Evolutionary conservation across 345 rosid species (phyloP), one percentile per base, ranked within the genome.

Genomic region (Lepidium aucheri): DNA sequence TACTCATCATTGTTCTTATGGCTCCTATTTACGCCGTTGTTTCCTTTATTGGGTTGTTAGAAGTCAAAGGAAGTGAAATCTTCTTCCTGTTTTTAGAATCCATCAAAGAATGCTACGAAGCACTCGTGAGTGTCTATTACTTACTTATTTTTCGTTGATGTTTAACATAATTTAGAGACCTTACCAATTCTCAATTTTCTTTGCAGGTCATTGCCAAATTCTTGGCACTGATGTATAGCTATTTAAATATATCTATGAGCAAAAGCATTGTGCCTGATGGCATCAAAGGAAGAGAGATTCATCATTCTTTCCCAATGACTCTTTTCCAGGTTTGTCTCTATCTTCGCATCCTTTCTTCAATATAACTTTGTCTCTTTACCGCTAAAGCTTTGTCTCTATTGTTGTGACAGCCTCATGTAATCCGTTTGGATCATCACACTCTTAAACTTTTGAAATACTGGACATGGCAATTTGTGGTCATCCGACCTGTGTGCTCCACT

Each of bases 391-490:
- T 54, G 64, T 33, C 6, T 62, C 17, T 33, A 6, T 58, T 47
- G 44, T 61, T 28, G 3, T 63, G 80, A 76, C 85, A 94, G 99
- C 95, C 95, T 65, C 87, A 12, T 50, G 88, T 87, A 34, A 88
- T 83, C 36, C 84, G 78, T 67, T 70, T 94, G 67, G 80, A 94
- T 79, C 96, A 82, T 44, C 87, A 11, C 5, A 86, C 84, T 26
- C 70, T 94, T 13, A 88, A 60, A 78, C 97, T 83, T 52, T 81
- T 94, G 58, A 94, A 90, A 73, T 72, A 84, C 43, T 94, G 99
- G 97, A 94, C 99, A 49, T 94, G 97, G 99, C 99, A 94, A 53
- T 94, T 90, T 66, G 97, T 90, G 2, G 60, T 84, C 62, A 82
- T 94, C 57, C 85, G 97, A 34, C 99, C 99, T 1, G 65, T 86